These are phyloP conservation scores for Blastobotrys capitulatus DNA, from an alignment of 1,139 yeast genomes.

Conservation along the genomic window DNA sequence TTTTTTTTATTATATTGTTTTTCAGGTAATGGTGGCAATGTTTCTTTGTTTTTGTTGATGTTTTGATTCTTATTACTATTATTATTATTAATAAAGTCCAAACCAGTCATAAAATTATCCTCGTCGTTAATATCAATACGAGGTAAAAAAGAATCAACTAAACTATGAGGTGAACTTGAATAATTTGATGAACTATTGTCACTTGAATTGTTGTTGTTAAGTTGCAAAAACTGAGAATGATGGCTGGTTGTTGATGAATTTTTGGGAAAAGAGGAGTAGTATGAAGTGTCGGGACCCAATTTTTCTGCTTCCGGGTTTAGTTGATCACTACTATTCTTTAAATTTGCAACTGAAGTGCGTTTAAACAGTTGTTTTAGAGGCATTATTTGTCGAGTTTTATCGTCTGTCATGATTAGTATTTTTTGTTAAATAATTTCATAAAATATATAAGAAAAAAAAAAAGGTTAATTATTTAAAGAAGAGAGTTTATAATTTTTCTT, in stretches of 20 bases:
- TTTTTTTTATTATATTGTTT: background rate
- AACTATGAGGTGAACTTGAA: slow-evolving; percentile 6
- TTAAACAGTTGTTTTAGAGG: slow-evolving; percentile 10
- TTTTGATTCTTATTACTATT: background rate
- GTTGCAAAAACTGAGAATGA: background rate
- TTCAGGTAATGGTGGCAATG: slow-evolving; percentile 8
- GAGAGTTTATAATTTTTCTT: background rate
- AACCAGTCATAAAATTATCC: background rate
- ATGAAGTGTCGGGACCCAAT: slow-evolving; percentile 6
- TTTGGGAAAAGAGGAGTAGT: slow-evolving; percentile 11
- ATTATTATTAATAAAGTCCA: background rate
- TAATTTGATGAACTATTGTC: slow-evolving; percentile 1
- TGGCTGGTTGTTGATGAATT: background rate
- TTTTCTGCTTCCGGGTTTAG: slow-evolving; percentile 4
- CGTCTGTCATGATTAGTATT: slow-evolving; percentile 1
- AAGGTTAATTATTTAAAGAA: too few species aligned
- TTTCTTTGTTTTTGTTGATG: background rate
- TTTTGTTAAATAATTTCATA: too few species aligned
- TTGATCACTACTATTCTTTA: background rate
- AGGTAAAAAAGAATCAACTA: slow-evolving; percentile 9
- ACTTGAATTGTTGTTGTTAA: background rate
- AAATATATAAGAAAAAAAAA: background rate
- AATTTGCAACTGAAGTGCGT: slow-evolving; percentile 9
- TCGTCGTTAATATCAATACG: slow-evolving; percentile 8
- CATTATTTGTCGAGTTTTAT: background rate